Base-by-base conservation (phyloP, 2,329 filamentous ascomycete genomes). In the Huntiella decipiens region DNA sequence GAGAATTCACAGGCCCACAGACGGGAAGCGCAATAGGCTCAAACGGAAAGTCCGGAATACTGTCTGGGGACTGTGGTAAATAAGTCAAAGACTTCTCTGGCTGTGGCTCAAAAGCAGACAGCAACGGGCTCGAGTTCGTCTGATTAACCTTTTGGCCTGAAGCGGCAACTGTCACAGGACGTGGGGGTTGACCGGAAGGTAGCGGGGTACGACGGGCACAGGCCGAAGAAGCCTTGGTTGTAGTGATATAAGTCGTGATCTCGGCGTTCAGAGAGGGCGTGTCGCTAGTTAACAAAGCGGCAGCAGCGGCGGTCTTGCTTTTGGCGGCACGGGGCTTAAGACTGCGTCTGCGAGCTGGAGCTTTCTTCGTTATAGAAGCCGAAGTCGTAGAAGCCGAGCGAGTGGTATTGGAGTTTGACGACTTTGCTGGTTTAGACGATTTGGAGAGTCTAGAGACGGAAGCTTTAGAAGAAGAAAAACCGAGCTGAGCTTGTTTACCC, bases 251-350 rank as follows among this genome's bases (percentile, higher is more conserved):
- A 11, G 40, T 46, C 7, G 48, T 48, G 28, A 45, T 37, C 5
- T 42, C 31, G 15, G 48, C 40, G 35, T 16, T 19, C 36, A 16
- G 31, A 36, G 40, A 49, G 39, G 47, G 44, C 36, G 44, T 46
- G 22, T 28, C 22, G 22, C 22, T 28, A 28, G 22, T 2, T 28
- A 28, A 28, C 7, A 28, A 28, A 28, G 22, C 7, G 40, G 39
- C n/a, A 16, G 28, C 43, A 38, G 33, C 43, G 22, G 47, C 44
- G 22, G 40, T 32, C 39, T 41, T 50, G 17, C 37, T 41, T 44
- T 50, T 50, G 33, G 48, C 39, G 11, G 44, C 44, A 37, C 48
- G 31, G 33, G 36, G 44, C 17, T 50, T 50, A n/a, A 44, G 46
- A 35, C 37, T 44, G 19, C 44, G 48, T 16, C 41, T 38, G 19